A percentile compares a stretch with the other conserved stretches of the same genome.
Evolutionary conservation across 2,329 filamentous ascomycete species (phyloP).

Genomic region (Xylaria sp.): DNA sequence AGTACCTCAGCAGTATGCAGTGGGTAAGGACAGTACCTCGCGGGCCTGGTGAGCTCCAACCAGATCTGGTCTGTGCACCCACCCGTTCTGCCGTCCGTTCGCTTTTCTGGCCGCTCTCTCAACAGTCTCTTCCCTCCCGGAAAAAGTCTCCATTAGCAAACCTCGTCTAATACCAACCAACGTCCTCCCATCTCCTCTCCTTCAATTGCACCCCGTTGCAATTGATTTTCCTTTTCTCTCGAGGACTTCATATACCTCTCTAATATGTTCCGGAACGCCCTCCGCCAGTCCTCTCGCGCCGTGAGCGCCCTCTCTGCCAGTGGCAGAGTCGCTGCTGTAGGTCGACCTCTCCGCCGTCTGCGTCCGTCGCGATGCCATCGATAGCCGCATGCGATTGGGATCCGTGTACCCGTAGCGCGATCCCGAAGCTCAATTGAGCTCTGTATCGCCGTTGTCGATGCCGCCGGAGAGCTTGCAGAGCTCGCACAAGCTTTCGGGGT

Average conservation of each 20-base stretch:
- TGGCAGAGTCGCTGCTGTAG: slow-evolving; percentile 93
- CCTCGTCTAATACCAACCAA: slow-evolving; percentile 45
- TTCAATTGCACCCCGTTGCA: slow-evolving; percentile 74
- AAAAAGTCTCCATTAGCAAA: slow-evolving; percentile 48
- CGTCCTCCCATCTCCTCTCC: slow-evolving; percentile 68
- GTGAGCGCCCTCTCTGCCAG: slow-evolving; percentile 93
- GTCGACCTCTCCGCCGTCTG: slow-evolving; percentile 62
- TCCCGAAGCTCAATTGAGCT: slow-evolving; percentile 54
- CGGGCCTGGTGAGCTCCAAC: not conserved
- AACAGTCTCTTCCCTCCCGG: slow-evolving; percentile 40
- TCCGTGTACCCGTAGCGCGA: slow-evolving; percentile 49
- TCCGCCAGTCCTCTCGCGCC: slow-evolving; percentile 95
- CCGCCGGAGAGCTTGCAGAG: slow-evolving; percentile 52
- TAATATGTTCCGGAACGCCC: slow-evolving; percentile 97
- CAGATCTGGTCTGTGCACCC: slow-evolving; percentile 37
- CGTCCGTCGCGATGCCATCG: slow-evolving; percentile 60
- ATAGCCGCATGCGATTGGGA: slow-evolving; percentile 54
- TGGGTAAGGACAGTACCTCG: not conserved
- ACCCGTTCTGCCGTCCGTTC: slow-evolving; percentile 40
- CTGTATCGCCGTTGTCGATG: slow-evolving; percentile 47
- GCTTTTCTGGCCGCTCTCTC: slow-evolving; percentile 37
- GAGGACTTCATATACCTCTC: slow-evolving; percentile 64
- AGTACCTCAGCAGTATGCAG: not conserved
- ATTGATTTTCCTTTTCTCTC: slow-evolving; percentile 66
- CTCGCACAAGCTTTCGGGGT: slow-evolving; percentile 49